These are phyloP conservation scores for Lanmaoa pseudosensibilis DNA, from an alignment of 768 basidiomycete species.

Conservation along the genomic window DNA sequence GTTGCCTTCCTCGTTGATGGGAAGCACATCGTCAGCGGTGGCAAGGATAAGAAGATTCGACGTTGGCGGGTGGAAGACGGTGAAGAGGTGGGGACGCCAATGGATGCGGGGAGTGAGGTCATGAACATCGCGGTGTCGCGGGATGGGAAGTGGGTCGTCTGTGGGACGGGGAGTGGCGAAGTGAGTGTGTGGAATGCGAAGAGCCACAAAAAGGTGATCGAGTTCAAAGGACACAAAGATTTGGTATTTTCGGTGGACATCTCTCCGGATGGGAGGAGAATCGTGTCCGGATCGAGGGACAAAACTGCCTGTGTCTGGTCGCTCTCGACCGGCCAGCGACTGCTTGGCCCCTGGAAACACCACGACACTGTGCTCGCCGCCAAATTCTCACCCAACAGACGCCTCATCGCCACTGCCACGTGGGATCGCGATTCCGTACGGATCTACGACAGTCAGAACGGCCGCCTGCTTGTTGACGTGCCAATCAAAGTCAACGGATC, in stretches of 20 bases:
- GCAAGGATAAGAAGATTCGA: not conserved
- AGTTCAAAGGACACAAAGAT: not conserved
- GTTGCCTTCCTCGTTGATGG: not conserved
- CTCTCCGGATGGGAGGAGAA: conserved; percentile 1
- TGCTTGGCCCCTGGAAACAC: not conserved
- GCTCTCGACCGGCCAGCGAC: not conserved
- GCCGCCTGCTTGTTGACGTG: not conserved
- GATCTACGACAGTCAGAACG: conserved; percentile 1
- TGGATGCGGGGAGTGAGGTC: not conserved
- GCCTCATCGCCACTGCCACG: not conserved
- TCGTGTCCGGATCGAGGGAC: not conserved
- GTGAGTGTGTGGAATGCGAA: not conserved
- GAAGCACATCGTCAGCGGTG: not conserved
- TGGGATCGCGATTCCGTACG: not conserved
- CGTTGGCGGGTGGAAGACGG: not conserved
- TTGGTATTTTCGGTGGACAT: not conserved
- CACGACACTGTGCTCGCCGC: not conserved
- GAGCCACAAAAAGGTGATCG: not conserved
- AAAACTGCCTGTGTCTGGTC: conserved; percentile 6
- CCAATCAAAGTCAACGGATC: not conserved
- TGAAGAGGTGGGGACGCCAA: not conserved
- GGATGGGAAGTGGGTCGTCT: not conserved
- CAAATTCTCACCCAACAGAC: conserved; percentile 13
- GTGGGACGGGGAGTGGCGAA: not conserved
- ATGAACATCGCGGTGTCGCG: not conserved